These are phyloP conservation scores for Boletus edulis DNA, from an alignment of 768 basidiomycete species.

Conservation along the genomic window DNA sequence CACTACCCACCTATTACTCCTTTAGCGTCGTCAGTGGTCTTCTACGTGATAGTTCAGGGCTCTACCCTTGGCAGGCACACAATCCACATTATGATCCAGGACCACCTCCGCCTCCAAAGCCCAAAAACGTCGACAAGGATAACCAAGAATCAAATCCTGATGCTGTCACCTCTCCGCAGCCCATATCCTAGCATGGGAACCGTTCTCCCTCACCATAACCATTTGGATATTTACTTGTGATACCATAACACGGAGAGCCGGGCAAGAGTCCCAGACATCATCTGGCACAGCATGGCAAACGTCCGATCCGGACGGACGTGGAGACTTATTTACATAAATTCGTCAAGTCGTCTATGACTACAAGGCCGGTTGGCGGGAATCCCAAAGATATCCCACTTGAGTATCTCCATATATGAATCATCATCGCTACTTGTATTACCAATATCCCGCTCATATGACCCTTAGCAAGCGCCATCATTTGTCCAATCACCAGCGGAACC, in stretches of 20 bases:
- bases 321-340: not conserved
- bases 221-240: not conserved
- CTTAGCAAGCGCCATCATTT: constrained; percentile 52
- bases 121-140: constrained; percentile 18
- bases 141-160: not conserved
- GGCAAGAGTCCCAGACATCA: not conserved
- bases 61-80: constrained; percentile 46
- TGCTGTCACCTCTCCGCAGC: not conserved
- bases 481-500: constrained; percentile 54
- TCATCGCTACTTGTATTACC: not conserved
- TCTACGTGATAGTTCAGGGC: constrained; percentile 38
- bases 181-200: not conserved
- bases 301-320: constrained; percentile 1
- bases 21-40: constrained; percentile 53
- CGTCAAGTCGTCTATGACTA: too few relatives aligned
- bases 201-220: not conserved
- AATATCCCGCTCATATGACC: not conserved
- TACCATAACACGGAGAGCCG: not conserved
- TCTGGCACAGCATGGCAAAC: not conserved
- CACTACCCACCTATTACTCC: constrained; percentile 45
- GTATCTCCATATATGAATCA: not conserved
- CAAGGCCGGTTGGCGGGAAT: too few relatives aligned
- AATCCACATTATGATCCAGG: constrained; percentile 76
- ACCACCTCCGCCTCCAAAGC: constrained; percentile 53
- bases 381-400: not conserved